Percentiles rank a stretch among this genome's conserved stretches.
phyloP scores from a whole-genome alignment of 768 basidiomycete genomes.

The Termitomyces sp. region DNA sequence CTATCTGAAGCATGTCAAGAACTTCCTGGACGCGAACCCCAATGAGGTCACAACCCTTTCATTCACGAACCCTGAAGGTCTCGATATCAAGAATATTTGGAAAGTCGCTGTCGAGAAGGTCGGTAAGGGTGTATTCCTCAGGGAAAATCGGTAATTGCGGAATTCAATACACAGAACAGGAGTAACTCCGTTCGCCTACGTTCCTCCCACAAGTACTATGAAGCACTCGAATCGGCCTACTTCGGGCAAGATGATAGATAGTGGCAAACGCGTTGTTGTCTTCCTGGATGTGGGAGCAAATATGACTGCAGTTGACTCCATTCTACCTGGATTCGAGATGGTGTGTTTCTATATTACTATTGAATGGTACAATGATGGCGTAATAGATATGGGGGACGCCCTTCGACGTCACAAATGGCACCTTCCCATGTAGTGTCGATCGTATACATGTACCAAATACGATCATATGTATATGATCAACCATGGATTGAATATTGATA shows the following conservation, averaged over 20 bases:
- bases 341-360: constrained; percentile 18
- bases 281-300: constrained; percentile 53
- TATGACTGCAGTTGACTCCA: constrained; percentile 35
- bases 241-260: constrained; percentile 54
- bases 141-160: not conserved
- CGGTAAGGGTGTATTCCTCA: constrained; percentile 21
- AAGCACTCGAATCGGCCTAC: constrained; percentile 54
- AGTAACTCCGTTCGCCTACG: constrained; percentile 40
- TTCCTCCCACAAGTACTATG: constrained; percentile 41
- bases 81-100: constrained; percentile 42
- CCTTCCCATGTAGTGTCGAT: constrained; percentile 49
- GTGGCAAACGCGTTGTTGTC: constrained; percentile 52
- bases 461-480: constrained; percentile 42
- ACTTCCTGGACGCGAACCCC: constrained; percentile 53
- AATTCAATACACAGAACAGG: constrained; percentile 21
- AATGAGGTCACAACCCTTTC: constrained; percentile 57
- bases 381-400: constrained; percentile 55
- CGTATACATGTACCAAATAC: constrained; percentile 36
- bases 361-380: not conserved
- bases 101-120: constrained; percentile 45
- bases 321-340: constrained; percentile 54
- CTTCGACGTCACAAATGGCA: constrained; percentile 40
- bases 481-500: constrained; percentile 46
- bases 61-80: constrained; percentile 61
- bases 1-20: constrained; percentile 48